These are phyloP conservation scores for Psidium friedrichsthalianum DNA, from an alignment of 345 rosid species.

Conservation along the genomic window DNA sequence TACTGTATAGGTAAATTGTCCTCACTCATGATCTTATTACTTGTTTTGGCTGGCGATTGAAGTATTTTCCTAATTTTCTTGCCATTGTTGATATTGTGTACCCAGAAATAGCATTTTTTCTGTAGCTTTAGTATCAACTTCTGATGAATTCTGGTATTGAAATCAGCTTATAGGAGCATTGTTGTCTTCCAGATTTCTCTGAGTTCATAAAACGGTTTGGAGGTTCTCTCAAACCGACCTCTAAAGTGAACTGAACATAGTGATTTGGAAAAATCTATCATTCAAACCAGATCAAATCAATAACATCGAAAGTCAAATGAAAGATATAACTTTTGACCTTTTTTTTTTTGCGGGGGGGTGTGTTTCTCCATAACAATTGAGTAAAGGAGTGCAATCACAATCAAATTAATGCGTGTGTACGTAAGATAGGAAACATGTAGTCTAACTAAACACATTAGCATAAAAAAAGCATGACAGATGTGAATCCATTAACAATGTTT, in stretches of 20 bases:
- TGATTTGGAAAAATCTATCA: not conserved
- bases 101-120: not conserved
- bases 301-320: not conserved
- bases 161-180: not conserved
- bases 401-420: not conserved
- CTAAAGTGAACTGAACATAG: not conserved
- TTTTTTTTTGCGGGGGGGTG: not conserved
- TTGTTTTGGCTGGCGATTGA: not conserved
- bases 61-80: not conserved
- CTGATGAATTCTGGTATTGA: not conserved
- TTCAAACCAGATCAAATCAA: not conserved
- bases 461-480: not conserved
- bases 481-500: not conserved
- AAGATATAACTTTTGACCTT: not conserved
- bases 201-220: not conserved
- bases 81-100: not conserved
- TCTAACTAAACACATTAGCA: not conserved
- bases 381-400: not conserved
- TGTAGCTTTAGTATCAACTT: not conserved
- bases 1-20: slow-evolving; percentile 66
- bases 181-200: not conserved
- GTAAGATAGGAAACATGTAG: not conserved
- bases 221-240: not conserved
- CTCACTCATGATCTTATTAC: not conserved
- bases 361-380: not conserved